These are phyloP conservation scores for Plasmodium inui DNA, from an alignment of 169 alveolate genomes.

Conservation along the genomic window DNA sequence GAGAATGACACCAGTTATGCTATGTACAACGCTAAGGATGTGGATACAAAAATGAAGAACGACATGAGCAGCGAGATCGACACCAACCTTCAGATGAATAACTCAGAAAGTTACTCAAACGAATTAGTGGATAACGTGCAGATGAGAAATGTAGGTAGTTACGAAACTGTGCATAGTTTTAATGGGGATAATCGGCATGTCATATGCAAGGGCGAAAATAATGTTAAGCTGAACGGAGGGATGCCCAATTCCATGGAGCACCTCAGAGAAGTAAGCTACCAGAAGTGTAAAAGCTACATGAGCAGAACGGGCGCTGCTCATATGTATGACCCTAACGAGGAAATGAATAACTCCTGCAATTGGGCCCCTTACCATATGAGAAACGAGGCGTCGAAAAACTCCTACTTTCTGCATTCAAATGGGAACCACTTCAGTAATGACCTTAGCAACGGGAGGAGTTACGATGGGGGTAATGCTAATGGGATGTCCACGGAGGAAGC, in stretches of 20 bases:
- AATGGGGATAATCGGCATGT: not conserved
- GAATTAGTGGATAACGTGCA: slow-evolving; percentile 11
- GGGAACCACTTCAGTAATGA: not conserved
- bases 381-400: not conserved
- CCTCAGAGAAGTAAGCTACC: not conserved
- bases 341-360: not conserved
- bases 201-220: not conserved
- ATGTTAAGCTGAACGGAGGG: not conserved
- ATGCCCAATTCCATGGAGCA: not conserved
- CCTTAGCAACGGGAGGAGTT: not conserved
- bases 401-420: not conserved
- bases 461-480: not conserved
- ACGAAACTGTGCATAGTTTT: not conserved
- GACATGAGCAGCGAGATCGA: not conserved
- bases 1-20: not conserved
- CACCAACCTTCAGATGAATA: slow-evolving; percentile 6
- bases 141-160: slow-evolving; percentile 5
- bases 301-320: not conserved
- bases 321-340: not conserved
- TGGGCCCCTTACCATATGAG: not conserved
- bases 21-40: slow-evolving; percentile 19
- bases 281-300: not conserved
- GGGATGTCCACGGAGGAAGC: not conserved
- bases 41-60: not conserved
- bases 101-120: slow-evolving; percentile 14